Conservation (phyloP, 2,329 filamentous ascomycete species). For the Stylonectria norvegica region DNA sequence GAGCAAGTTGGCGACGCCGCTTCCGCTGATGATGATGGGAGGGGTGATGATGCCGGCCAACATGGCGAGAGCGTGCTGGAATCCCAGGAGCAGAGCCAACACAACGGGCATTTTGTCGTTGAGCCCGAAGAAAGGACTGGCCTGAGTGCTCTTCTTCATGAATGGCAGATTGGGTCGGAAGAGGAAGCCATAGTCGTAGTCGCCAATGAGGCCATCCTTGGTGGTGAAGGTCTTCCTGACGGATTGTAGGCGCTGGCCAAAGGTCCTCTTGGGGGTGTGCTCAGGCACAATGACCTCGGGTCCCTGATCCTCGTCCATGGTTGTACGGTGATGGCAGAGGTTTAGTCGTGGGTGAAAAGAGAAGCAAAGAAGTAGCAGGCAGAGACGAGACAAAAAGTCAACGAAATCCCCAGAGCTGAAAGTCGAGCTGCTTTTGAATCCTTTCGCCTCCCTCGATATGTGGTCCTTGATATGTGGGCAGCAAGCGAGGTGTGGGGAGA, state of each 20-base stretch:
- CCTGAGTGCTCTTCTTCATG: conserved; percentile 54
- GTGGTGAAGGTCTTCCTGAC: conserved; percentile 46
- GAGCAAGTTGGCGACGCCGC: conserved; percentile 61
- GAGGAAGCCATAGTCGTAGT: conserved; percentile 87
- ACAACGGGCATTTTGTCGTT: conserved; percentile 74
- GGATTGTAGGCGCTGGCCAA: conserved; percentile 26
- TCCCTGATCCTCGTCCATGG: conserved; percentile 56
- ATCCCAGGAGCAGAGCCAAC: conserved; percentile 68
- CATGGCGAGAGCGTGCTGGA: conserved; percentile 80
- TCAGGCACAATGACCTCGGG: conserved; percentile 48
- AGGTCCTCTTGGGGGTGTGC: conserved; percentile 30
- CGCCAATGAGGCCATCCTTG: conserved; percentile 72
- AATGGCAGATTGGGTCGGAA: conserved; percentile 83
- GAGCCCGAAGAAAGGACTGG: conserved; percentile 78
- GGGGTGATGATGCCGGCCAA: conserved; percentile 72
- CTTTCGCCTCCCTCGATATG: too few species aligned
- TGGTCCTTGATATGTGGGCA: too few species aligned
- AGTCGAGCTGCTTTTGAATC: conserved; percentile 1
- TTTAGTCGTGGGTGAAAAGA: too few species aligned
- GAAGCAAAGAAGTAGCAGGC: not conserved
- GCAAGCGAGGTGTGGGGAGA: too few species aligned
- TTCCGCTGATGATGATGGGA: conserved; percentile 64
- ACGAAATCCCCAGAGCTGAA: too few species aligned
- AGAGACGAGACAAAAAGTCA: too few species aligned
- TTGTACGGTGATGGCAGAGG: conserved; percentile 8